Percentiles rank a stretch among this genome's conserved stretches.
These are phyloP conservation scores for Blastobotrys serpentis DNA, from an alignment of 1,139 yeast genomes.

Conservation along the genomic window DNA sequence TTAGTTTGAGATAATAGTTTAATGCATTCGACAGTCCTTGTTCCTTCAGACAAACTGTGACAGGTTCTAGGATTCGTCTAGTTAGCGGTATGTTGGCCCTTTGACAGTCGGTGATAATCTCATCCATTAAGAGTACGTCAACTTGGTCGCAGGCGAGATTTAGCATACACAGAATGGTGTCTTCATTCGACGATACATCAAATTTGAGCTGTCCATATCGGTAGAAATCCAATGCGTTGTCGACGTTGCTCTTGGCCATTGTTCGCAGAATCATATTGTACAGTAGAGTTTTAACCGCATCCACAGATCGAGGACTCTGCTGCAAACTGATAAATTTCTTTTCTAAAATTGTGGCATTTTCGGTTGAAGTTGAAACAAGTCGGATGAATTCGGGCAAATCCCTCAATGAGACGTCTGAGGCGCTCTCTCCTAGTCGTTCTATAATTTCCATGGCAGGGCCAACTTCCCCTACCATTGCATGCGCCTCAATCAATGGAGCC, in stretches of 20 bases:
- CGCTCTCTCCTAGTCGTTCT: constrained; percentile 28
- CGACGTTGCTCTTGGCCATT: constrained; percentile 12
- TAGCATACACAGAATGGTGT: constrained; percentile 26
- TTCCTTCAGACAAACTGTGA: not conserved
- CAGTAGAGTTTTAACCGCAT: constrained; percentile 29
- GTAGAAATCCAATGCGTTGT: constrained; percentile 23
- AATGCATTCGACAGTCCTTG: not conserved
- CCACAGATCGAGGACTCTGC: constrained; percentile 21
- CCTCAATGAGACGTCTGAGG: constrained; percentile 21
- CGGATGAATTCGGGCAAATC: constrained; percentile 27
- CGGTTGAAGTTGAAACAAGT: constrained; percentile 23
- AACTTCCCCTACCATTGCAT: constrained; percentile 25
- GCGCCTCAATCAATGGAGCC: constrained; percentile 32
- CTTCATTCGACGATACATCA: constrained; percentile 29
- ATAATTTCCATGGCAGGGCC: constrained; percentile 21
- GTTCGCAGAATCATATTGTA: constrained; percentile 29
- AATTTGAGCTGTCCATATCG: constrained; percentile 21
- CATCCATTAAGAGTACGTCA: constrained; percentile 24
- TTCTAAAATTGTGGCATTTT: constrained; percentile 60
- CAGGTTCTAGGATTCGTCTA: constrained; percentile 15
- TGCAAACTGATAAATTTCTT: constrained; percentile 45
- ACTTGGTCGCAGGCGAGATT: constrained; percentile 7
- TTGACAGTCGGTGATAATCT: constrained; percentile 22
- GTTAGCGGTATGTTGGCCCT: constrained; percentile 15
- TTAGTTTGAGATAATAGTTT: constrained; percentile 3